Percentiles rank a stretch among this genome's conserved stretches.
Evolutionary conservation across 768 basidiomycete genomes (phyloP).

Genomic region (Boletus tomentosulus): DNA sequence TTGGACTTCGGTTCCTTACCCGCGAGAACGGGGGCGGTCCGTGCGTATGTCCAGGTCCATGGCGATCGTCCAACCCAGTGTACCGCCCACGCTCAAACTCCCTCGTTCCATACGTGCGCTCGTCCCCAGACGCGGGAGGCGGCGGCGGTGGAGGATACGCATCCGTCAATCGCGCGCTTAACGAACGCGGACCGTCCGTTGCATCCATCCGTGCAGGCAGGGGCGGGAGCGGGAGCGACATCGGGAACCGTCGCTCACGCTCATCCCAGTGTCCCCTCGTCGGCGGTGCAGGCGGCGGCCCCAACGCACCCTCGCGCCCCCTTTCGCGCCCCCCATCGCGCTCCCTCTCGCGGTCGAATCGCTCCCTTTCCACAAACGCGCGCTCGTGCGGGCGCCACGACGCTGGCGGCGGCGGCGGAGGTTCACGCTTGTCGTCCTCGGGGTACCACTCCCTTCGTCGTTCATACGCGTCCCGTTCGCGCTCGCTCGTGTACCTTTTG

Average conservation of each 20-base stretch:
- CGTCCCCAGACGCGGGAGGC: conserved; percentile 7
- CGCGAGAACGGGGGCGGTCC: conserved; percentile 28
- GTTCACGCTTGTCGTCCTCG: conserved; percentile 39
- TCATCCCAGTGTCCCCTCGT: conserved; percentile 36
- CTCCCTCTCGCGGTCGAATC: conserved; percentile 36
- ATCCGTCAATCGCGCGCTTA: conserved; percentile 30
- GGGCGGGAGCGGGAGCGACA: conserved; percentile 10
- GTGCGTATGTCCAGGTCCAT: conserved; percentile 13
- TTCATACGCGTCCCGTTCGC: conserved; percentile 32
- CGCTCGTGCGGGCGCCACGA: conserved; percentile 36
- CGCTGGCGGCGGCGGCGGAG: no score
- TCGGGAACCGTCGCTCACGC: conserved; percentile 36
- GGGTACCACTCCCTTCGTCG: conserved; percentile 30
- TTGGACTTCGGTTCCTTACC: conserved; percentile 45
- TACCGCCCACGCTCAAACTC: conserved; percentile 32
- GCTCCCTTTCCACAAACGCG: conserved; percentile 29
- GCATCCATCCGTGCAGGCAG: conserved; percentile 17
- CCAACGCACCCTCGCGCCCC: conserved; percentile 27
- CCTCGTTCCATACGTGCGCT: conserved; percentile 24
- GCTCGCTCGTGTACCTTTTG: conserved; percentile 28
- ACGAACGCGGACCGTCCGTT: conserved; percentile 17
- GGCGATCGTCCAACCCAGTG: conserved; percentile 13
- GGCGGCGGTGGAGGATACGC: conserved; percentile 11
- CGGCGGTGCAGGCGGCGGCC: conserved; percentile 20
- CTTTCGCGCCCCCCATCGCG: conserved; percentile 40